phyloP scores from a whole-genome alignment of 306 rosid species.

The Prunus armeniaca region DNA sequence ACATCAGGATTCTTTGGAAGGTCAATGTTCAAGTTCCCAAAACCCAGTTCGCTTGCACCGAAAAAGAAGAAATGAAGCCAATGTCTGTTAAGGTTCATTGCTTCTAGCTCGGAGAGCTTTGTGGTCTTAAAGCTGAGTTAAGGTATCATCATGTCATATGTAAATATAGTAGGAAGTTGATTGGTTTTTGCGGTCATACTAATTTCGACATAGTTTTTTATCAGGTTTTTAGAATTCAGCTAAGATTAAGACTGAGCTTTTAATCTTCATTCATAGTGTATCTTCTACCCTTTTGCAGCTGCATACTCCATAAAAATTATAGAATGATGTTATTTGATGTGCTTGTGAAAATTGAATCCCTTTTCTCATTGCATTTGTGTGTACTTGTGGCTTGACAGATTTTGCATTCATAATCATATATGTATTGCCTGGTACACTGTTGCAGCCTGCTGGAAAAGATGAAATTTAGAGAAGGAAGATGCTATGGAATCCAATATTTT shows the following conservation, averaged over 20 bases:
- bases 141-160: neutral
- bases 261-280: neutral
- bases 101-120: neutral
- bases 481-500: too few species aligned
- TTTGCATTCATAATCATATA: neutral
- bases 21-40: slow-evolving; percentile 42
- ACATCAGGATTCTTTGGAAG: slow-evolving; percentile 33
- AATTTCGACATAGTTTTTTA: neutral
- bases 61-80: slow-evolving; percentile 39
- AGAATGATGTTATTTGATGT: neutral
- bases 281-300: neutral
- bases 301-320: neutral
- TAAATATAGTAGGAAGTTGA: neutral
- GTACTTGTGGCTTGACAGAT: neutral
- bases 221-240: slow-evolving; percentile 1
- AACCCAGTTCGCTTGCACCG: slow-evolving; percentile 17
- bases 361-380: neutral
- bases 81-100: neutral
- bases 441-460: too few species aligned
- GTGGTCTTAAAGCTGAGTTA: neutral
- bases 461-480: too few species aligned
- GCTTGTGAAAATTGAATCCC: neutral
- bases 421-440: neutral
- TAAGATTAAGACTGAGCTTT: neutral
- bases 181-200: neutral